These are phyloP conservation scores for Oryza meyeriana DNA, from an alignment of 176 grass and related monocot species.

Conservation along the genomic window DNA sequence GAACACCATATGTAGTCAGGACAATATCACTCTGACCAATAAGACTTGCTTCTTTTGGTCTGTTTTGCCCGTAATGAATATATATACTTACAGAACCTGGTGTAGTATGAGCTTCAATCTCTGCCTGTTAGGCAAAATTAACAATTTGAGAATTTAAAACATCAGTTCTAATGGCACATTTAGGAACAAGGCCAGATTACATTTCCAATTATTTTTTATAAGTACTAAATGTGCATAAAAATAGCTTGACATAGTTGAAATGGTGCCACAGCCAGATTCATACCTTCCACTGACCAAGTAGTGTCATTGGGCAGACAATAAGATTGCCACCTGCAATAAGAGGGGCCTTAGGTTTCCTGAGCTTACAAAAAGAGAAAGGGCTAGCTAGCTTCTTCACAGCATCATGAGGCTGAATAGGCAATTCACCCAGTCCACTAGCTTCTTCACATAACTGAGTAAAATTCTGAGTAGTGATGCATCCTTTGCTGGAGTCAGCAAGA, in stretches of 20 bases:
- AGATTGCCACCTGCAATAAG: slow-evolving; percentile 74
- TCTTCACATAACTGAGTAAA: slow-evolving; percentile 46
- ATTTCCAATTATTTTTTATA: slow-evolving; percentile 9
- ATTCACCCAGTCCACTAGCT: slow-evolving; percentile 43
- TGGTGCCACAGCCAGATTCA: slow-evolving; percentile 15
- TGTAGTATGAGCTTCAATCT: slow-evolving; percentile 84
- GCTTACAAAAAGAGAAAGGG: slow-evolving; percentile 69
- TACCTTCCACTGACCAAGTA: slow-evolving; percentile 99
- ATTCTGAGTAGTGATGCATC: slow-evolving; percentile 41
- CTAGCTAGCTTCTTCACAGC: slow-evolving; percentile 61
- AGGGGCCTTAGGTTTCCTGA: slow-evolving; percentile 60
- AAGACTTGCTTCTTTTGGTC: slow-evolving; percentile 71
- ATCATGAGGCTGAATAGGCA: slow-evolving; percentile 37
- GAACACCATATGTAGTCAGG: slow-evolving; percentile 89
- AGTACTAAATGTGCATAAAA: slow-evolving; percentile 13
- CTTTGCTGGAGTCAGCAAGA: slow-evolving; percentile 75
- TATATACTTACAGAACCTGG: slow-evolving; percentile 65
- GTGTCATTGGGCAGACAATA: slow-evolving; percentile 93
- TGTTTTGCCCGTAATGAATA: slow-evolving; percentile 95
- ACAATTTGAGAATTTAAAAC: slow-evolving; percentile 18
- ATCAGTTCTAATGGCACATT: background rate
- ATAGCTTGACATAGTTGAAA: background rate
- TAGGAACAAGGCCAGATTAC: slow-evolving; percentile 1
- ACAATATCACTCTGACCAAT: slow-evolving; percentile 85
- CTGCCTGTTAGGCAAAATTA: slow-evolving; percentile 52